These are phyloP conservation scores for Aureobasidium sp. DNA, from an alignment of 2,329 filamentous ascomycete genomes.

Conservation along the genomic window DNA sequence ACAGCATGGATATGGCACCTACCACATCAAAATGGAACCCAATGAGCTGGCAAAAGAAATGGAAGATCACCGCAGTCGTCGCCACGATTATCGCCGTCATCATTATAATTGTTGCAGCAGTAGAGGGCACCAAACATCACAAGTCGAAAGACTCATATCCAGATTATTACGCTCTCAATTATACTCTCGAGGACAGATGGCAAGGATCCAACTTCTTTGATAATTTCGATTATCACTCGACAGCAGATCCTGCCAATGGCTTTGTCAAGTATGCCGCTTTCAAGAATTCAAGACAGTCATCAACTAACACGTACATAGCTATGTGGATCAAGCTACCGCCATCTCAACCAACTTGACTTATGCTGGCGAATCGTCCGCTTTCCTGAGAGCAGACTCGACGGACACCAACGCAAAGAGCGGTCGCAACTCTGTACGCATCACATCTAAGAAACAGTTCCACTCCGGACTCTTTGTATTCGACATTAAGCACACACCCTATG, in stretches of 20 bases:
- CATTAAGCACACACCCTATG: conserved; percentile 55
- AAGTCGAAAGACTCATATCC: conserved; percentile 20
- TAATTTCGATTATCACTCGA: conserved; percentile 44
- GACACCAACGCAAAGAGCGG: conserved; percentile 35
- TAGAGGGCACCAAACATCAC: conserved; percentile 21
- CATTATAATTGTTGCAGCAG: conserved; percentile 24
- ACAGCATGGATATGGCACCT: not conserved
- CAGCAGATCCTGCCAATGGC: conserved; percentile 43
- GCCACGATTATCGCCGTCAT: conserved; percentile 20
- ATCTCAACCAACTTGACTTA: conserved; percentile 26
- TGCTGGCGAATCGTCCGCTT: conserved; percentile 23
- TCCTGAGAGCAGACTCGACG: conserved; percentile 25
- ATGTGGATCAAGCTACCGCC: conserved; percentile 22
- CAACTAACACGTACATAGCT: conserved; percentile 10
- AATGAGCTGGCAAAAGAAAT: conserved; percentile 22
- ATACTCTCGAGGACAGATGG: conserved; percentile 28
- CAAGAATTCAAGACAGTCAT: not conserved
- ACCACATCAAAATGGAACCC: conserved; percentile 24
- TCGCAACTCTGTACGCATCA: conserved; percentile 56
- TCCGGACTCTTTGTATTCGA: conserved; percentile 63
- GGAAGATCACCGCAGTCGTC: conserved; percentile 18
- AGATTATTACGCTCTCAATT: conserved; percentile 24
- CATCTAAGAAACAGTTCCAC: conserved; percentile 54
- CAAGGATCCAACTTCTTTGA: conserved; percentile 43
- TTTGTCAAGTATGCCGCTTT: conserved; percentile 41